These are phyloP conservation scores for Actinomortierella ambigua DNA, from an alignment of 371 early-diverging fungal species.

Conservation along the genomic window DNA sequence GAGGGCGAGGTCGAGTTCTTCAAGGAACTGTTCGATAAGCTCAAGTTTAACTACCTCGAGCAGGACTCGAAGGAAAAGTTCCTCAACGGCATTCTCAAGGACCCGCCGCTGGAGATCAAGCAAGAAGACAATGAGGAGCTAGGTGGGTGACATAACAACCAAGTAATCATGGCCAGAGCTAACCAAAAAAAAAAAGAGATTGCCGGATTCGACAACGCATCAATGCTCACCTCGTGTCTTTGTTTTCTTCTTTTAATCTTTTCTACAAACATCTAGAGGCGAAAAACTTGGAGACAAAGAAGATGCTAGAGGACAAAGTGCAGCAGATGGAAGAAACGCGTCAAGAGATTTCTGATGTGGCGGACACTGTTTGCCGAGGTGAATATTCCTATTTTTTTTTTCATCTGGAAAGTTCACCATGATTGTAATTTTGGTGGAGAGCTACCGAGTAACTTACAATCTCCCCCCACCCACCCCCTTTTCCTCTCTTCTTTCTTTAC, in stretches of 20 bases:
- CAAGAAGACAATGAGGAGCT: constrained; percentile 40
- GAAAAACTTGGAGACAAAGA: neutral
- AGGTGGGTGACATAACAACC: no score
- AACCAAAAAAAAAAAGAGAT: no score
- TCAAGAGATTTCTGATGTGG: constrained; percentile 6
- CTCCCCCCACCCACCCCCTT: neutral
- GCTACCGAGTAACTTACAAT: no score
- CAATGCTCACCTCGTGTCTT: no score
- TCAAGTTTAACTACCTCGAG: constrained; percentile 60
- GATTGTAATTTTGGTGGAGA: no score
- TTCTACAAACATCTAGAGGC: neutral
- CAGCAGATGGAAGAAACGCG: neutral
- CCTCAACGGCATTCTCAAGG: constrained; percentile 47
- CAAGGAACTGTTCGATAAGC: constrained; percentile 58
- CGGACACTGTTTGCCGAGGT: constrained; percentile 8
- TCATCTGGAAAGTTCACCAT: no score
- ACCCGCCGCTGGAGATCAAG: constrained; percentile 47
- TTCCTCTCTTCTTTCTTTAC: no score
- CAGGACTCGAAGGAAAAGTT: constrained; percentile 61
- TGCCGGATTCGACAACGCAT: no score
- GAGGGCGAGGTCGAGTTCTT: constrained; percentile 37
- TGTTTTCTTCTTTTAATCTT: neutral
- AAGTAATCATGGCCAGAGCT: no score
- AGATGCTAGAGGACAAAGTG: neutral
- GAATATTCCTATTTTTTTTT: neutral